Evolutionary conservation across 192 early-diverging fungal species (phyloP).

Genomic region (Borealophlyctis nickersoniae): DNA sequence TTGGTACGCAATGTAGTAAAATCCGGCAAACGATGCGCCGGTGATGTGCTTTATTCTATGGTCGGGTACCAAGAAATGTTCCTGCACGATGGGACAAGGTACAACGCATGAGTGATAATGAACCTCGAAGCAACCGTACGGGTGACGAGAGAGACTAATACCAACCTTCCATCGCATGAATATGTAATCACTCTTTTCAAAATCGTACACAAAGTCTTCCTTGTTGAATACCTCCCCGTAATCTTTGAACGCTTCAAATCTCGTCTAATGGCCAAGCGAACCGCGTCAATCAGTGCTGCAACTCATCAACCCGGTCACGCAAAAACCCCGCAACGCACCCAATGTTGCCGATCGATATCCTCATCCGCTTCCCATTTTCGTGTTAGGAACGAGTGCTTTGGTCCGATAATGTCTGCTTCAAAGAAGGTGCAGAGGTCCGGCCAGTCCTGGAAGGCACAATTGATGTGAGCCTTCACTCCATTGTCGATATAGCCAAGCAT

Average conservation of each 20-base stretch:
- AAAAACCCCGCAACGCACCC: conserved; percentile 49
- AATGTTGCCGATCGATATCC: conserved; percentile 69
- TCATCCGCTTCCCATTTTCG: conserved; percentile 82
- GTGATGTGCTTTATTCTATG: conserved; percentile 69
- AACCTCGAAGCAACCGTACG: not conserved
- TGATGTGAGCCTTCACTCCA: not conserved
- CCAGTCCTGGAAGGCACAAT: conserved; percentile 45
- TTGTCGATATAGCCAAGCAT: conserved; percentile 9
- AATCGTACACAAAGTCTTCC: conserved; percentile 53
- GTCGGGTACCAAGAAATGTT: conserved; percentile 87
- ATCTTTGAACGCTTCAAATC: conserved; percentile 45
- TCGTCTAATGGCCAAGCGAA: conserved; percentile 14
- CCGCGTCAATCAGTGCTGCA: conserved; percentile 34
- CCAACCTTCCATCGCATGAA: conserved; percentile 89
- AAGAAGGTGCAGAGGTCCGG: conserved; percentile 84
- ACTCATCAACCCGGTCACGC: not conserved
- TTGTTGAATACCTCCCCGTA: conserved; percentile 34
- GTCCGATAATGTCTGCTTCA: conserved; percentile 84
- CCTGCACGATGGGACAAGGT: conserved; percentile 44
- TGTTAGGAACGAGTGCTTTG: conserved; percentile 72
- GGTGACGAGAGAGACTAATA: not conserved
- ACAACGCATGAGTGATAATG: not conserved
- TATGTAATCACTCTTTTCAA: conserved; percentile 60
- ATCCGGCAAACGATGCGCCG: conserved; percentile 87
- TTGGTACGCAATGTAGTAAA: conserved; percentile 78